phyloP scores from a whole-genome alignment of 495 filamentous ascomycete genomes.

The Aspergillus funiculosus region DNA sequence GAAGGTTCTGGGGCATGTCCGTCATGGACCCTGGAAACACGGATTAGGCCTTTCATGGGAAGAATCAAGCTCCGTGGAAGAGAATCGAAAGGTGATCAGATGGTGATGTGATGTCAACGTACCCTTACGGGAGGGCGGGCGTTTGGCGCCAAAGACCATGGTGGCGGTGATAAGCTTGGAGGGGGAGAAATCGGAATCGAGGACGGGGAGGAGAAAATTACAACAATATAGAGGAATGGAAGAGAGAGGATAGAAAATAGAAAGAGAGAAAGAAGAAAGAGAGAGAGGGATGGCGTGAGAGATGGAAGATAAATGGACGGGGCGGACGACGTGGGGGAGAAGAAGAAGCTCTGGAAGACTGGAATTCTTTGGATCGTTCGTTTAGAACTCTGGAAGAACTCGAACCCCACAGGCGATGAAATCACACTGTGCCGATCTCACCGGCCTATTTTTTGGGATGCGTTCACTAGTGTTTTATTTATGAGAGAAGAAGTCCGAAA shows the following conservation, averaged over 20 bases:
- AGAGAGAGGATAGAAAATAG: constrained; percentile 5
- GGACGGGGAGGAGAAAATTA: neutral
- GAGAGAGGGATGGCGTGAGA: neutral
- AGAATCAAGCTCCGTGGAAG: constrained; percentile 5
- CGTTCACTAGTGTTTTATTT: neutral
- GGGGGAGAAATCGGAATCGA: neutral
- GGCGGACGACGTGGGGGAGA: constrained; percentile 16
- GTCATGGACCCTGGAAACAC: constrained; percentile 61
- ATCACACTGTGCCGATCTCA: constrained; percentile 7
- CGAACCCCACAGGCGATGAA: constrained; percentile 5
- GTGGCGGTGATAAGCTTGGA: constrained; percentile 29
- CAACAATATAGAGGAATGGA: constrained; percentile 1
- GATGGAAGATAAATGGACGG: constrained; percentile 19
- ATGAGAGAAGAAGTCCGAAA: too few species aligned
- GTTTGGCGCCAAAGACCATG: constrained; percentile 72
- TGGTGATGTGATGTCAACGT: constrained; percentile 32
- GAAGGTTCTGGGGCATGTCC: constrained; percentile 78
- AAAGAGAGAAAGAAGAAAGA: constrained; percentile 9
- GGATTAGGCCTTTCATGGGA: constrained; percentile 14
- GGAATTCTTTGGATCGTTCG: too few species aligned
- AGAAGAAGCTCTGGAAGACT: neutral
- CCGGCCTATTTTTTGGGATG: constrained; percentile 8
- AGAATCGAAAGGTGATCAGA: constrained; percentile 12
- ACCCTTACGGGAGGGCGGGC: constrained; percentile 72
- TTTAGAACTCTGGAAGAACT: neutral